Percentiles rank a stretch among this genome's conserved stretches.
phyloP scores from a whole-genome alignment of 2,329 filamentous ascomycete genomes.

The Leptographium wingfieldii region DNA sequence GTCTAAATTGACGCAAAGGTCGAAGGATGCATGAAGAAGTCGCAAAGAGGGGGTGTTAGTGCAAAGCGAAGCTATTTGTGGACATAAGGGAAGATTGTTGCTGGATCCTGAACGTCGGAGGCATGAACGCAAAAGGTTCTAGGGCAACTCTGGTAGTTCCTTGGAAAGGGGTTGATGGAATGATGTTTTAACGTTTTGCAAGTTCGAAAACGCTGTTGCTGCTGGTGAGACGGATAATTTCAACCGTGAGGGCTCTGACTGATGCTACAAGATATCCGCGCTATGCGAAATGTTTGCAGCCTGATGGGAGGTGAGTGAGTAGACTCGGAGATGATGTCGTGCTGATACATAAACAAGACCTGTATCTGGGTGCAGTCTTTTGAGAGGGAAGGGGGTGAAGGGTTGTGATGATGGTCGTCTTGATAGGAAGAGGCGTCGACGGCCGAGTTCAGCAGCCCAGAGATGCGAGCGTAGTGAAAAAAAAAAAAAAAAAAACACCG shows the following conservation, averaged over 20 bases:
- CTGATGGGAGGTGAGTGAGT: constrained; percentile 86
- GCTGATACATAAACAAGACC: constrained; percentile 95
- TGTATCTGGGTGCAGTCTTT: constrained; percentile 16
- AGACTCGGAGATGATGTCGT: constrained; percentile 80
- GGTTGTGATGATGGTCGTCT: not conserved
- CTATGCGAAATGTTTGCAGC: constrained; percentile 95
- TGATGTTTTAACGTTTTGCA: not conserved
- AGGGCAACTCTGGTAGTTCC: not conserved
- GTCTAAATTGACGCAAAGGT: not conserved
- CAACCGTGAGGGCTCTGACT: constrained; percentile 90
- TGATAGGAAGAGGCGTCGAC: not conserved
- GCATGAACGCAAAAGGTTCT: constrained; percentile 38
- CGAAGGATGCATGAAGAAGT: constrained; percentile 3
- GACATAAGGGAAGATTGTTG: constrained; percentile 43
- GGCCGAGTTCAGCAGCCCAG: not conserved
- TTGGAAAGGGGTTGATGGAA: not conserved
- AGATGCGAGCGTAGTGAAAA: not conserved
- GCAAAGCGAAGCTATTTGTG: constrained; percentile 38
- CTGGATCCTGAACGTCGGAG: constrained; percentile 35
- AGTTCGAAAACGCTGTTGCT: too few species aligned
- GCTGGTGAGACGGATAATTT: constrained; percentile 20
- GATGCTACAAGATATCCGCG: constrained; percentile 84
- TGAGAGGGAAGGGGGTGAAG: not conserved
- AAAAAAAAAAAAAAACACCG: not conserved
- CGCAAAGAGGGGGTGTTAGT: constrained; percentile 33